phyloP scores from a whole-genome alignment of 2,329 filamentous ascomycete genomes.

The Cytospora paraplurivora region DNA sequence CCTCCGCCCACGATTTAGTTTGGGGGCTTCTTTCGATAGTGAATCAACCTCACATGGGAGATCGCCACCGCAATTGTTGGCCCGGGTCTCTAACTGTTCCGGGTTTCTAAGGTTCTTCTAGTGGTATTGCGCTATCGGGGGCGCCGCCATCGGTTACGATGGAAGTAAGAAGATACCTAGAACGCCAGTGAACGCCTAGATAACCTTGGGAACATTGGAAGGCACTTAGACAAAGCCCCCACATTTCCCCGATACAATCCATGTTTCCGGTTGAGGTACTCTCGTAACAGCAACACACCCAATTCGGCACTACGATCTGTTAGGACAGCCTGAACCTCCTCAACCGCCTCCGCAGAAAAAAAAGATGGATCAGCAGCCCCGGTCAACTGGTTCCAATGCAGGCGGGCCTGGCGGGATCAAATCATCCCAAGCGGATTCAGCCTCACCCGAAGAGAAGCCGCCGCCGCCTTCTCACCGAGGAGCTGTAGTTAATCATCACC shows the following conservation, averaged over 20 bases:
- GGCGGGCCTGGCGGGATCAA: neutral
- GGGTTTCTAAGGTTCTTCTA: too few species aligned
- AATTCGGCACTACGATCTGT: neutral
- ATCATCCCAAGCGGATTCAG: neutral
- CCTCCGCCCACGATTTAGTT: too few species aligned
- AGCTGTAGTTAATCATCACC: slow-evolving; percentile 36
- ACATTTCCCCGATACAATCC: neutral
- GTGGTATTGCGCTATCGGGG: too few species aligned
- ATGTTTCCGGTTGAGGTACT: neutral
- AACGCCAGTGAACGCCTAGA: too few species aligned
- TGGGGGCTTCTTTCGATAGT: too few species aligned
- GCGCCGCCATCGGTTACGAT: too few species aligned
- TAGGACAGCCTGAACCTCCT: neutral
- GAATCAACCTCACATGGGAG: too few species aligned
- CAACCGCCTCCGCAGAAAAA: neutral
- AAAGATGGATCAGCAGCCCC: slow-evolving; percentile 2
- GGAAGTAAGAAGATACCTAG: too few species aligned
- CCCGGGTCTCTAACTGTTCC: too few species aligned
- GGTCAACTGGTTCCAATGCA: neutral
- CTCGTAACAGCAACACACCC: neutral
- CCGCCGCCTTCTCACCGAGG: neutral
- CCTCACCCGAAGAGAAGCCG: neutral
- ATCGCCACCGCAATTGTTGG: too few species aligned
- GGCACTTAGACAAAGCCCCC: neutral
- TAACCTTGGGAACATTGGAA: too few species aligned